phyloP scores from a whole-genome alignment of 1,284 basidiomycete species.

The Tausonia pullulans region DNA sequence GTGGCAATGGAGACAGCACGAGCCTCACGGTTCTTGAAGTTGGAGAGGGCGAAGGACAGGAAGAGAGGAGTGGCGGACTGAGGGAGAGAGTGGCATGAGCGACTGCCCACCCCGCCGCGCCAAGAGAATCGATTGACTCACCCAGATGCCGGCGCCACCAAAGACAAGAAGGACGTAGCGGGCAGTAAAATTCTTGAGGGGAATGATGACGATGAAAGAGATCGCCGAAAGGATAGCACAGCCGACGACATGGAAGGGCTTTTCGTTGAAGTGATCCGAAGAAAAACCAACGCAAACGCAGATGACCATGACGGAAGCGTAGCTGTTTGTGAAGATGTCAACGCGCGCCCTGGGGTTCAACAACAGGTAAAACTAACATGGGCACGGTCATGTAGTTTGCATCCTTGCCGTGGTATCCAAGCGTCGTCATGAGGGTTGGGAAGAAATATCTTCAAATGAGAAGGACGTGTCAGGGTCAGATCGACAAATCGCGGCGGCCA shows the following conservation, averaged over 20 bases:
- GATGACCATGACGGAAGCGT: slow-evolving; percentile 21
- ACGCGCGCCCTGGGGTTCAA: not conserved
- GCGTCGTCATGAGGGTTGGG: slow-evolving; percentile 22
- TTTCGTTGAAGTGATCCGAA: slow-evolving; percentile 25
- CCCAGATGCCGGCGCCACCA: slow-evolving; percentile 31
- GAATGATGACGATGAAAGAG: slow-evolving; percentile 19
- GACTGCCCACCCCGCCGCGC: no score
- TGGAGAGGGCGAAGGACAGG: slow-evolving; percentile 32
- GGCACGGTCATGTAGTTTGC: slow-evolving; percentile 26
- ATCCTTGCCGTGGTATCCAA: slow-evolving; percentile 24
- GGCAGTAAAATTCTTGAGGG: slow-evolving; percentile 13
- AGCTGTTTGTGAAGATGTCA: not conserved
- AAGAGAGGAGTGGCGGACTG: slow-evolving; percentile 28
- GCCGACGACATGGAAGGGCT: slow-evolving; percentile 29
- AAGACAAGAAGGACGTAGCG: slow-evolving; percentile 22
- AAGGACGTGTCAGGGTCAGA: not conserved
- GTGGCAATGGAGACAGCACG: slow-evolving; percentile 26
- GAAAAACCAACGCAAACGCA: slow-evolving; percentile 21
- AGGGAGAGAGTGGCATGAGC: no score
- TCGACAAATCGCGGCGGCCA: not conserved
- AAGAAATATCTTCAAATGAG: not conserved
- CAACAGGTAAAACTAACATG: not conserved
- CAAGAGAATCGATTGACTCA: no score
- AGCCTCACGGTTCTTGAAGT: slow-evolving; percentile 32
- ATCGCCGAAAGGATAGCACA: slow-evolving; percentile 19